These are phyloP conservation scores for Calonectria hawksworthii DNA, from an alignment of 2,329 filamentous ascomycete species.

Conservation along the genomic window DNA sequence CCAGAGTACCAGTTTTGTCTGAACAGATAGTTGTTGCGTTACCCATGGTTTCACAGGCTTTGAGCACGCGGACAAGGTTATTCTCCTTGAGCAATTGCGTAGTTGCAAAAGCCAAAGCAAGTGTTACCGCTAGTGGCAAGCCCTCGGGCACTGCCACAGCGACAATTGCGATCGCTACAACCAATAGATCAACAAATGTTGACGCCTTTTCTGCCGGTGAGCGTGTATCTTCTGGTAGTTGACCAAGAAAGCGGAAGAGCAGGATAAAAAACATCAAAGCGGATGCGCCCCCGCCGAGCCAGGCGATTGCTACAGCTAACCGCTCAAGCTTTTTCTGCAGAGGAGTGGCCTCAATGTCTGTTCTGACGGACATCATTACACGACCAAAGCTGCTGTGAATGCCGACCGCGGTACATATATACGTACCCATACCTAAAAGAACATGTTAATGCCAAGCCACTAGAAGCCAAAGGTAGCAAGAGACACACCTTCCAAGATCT, in stretches of 20 bases:
- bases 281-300: conserved; percentile 60
- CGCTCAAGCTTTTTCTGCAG: conserved; percentile 64
- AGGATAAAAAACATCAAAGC: conserved; percentile 29
- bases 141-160: conserved; percentile 74
- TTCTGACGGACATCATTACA: conserved; percentile 67
- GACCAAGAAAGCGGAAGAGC: conserved; percentile 23
- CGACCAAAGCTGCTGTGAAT: conserved; percentile 65
- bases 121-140: conserved; percentile 74
- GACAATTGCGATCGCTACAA: conserved; percentile 72
- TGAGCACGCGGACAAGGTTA: conserved; percentile 75
- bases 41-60: conserved; percentile 79
- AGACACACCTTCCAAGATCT: conserved; percentile 61
- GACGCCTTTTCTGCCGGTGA: conserved; percentile 23
- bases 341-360: conserved; percentile 64
- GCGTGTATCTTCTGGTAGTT: conserved; percentile 20
- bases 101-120: conserved; percentile 76
- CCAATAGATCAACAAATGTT: conserved; percentile 63
- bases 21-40: conserved; percentile 82
- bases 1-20: conserved; percentile 60
- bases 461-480: neutral
- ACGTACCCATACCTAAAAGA: conserved; percentile 61
- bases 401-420: conserved; percentile 66
- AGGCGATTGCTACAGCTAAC: conserved; percentile 50
- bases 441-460: neutral
- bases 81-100: conserved; percentile 78